Percentiles rank a stretch among this genome's conserved stretches.
Conservation (phyloP, 208 protist species). For the Tritrichomonas musculus region DNA sequence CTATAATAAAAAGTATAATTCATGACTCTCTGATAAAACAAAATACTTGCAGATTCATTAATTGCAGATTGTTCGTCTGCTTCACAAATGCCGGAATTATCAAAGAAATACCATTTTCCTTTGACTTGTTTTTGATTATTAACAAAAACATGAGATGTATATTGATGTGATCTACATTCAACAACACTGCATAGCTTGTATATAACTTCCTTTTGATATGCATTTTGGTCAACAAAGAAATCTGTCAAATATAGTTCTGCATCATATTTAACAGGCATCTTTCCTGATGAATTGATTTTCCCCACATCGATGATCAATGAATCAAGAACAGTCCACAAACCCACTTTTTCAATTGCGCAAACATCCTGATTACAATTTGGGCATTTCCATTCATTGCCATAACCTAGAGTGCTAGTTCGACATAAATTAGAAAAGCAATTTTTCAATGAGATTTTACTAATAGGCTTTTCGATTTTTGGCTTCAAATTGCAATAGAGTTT, state of each 20-base stretch:
- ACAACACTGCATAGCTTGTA: background rate
- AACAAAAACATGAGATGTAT: background rate
- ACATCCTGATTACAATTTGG: background rate
- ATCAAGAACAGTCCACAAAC: background rate
- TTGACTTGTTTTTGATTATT: background rate
- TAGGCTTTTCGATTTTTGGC: too few species aligned
- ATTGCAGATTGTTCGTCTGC: background rate
- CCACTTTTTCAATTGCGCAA: background rate
- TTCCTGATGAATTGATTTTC: background rate
- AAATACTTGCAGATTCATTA: background rate
- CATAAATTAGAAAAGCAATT: background rate
- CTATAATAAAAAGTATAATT: too few species aligned
- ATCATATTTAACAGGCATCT: background rate
- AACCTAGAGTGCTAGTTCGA: background rate
- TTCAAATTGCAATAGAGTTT: too few species aligned
- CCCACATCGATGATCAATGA: background rate
- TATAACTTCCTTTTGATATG: background rate
- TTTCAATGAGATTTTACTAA: too few species aligned
- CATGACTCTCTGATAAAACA: conserved; percentile 28
- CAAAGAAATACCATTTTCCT: conserved; percentile 13
- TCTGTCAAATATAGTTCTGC: background rate
- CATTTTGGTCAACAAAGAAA: background rate
- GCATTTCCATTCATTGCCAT: conserved; percentile 19
- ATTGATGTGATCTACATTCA: background rate
- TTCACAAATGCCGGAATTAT: background rate